A percentile compares a stretch with the other conserved stretches of the same genome.
Conservation (phyloP, 2,329 filamentous ascomycete genomes). For the Neospermospora avenae region DNA sequence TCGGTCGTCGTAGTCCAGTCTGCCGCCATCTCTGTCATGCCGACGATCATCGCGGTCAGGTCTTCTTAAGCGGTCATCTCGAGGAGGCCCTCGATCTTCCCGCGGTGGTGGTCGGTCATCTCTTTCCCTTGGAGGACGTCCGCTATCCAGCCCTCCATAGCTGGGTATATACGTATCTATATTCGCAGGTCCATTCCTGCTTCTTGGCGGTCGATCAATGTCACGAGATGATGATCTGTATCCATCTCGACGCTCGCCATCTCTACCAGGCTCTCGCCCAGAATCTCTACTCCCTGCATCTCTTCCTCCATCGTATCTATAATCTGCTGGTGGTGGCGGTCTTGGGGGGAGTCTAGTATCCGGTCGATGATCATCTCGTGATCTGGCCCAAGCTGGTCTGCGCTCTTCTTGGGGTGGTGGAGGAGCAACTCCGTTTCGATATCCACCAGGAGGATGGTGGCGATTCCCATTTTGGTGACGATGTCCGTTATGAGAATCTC, state of each 20-base stretch:
- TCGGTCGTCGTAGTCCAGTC: constrained; percentile 36
- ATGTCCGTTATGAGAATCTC: constrained; percentile 27
- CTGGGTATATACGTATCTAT: constrained; percentile 50
- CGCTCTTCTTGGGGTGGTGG: constrained; percentile 30
- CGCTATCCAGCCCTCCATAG: constrained; percentile 41
- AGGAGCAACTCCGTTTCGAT: constrained; percentile 31
- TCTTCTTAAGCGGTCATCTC: constrained; percentile 23
- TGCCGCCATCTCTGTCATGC: constrained; percentile 40
- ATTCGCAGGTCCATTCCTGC: constrained; percentile 27
- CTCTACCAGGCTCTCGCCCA: background rate
- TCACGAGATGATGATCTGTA: constrained; percentile 42
- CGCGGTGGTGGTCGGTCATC: constrained; percentile 36
- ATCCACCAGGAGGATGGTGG: constrained; percentile 26
- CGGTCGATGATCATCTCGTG: constrained; percentile 26
- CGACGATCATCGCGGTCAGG: constrained; percentile 37
- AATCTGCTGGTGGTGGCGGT: constrained; percentile 30
- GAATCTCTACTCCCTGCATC: background rate
- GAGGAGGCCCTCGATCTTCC: constrained; percentile 35
- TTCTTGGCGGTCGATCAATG: constrained; percentile 27
- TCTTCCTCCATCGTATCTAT: constrained; percentile 29
- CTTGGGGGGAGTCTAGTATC: constrained; percentile 33
- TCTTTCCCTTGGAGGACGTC: constrained; percentile 34
- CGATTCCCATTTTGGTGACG: constrained; percentile 32
- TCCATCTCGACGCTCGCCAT: constrained; percentile 37
- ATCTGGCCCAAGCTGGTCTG: constrained; percentile 34